Base-by-base conservation (phyloP, 169 alveolate genomes). In the Perkinsus olseni region DNA sequence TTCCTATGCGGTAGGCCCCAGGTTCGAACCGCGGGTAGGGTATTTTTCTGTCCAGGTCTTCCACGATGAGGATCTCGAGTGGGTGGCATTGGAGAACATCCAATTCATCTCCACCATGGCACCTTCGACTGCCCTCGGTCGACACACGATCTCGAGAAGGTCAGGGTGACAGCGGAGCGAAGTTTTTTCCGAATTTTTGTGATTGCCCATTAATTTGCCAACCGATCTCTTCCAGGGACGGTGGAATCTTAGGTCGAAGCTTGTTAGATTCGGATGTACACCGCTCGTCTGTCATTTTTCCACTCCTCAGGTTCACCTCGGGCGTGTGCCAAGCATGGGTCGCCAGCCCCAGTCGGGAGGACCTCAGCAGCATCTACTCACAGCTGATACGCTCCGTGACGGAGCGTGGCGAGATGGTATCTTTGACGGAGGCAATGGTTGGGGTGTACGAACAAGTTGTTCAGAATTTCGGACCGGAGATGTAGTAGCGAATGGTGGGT, bases 51-150 rank as follows among this genome's bases (percentile, higher is more conserved):
- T 10, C 94, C 95, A 96, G 94, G 98, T 98, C 31, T 98, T 97
- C 92, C 97, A 98, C 93, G 99, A 98, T 94, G 98, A 97, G 37
- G 97, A 96, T 93, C 94, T 98, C 94, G 99, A 98, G 93, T 97
- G 97, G 94, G 98, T 97, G 20, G 94, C 94, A 91, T 94, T 98
- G 91, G 99, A 98, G 93, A 96, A 97, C 93, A 95, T 98, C 91
- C 97, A 98, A 93, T 97, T 98, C 38, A 97, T 97, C 11, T 97
- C 98, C 37, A 95, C 98, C 0, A 97, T 98, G 98, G 97, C 97
- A 51, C 99, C 99, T 21, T 96, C 98, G 34, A 94, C 98, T 31
- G 96, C 98, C 17, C 97, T 97, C 17, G 99, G 99, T 40, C 95
- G 99, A 93, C 98, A 96, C 92, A 96, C 95, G 92, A 94, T 98